A percentile compares a stretch with the other conserved stretches of the same genome.
These are phyloP conservation scores for Climacium dendroides DNA, from an alignment of 225 moss, liverwort and hornwort genomes.

Conservation along the genomic window DNA sequence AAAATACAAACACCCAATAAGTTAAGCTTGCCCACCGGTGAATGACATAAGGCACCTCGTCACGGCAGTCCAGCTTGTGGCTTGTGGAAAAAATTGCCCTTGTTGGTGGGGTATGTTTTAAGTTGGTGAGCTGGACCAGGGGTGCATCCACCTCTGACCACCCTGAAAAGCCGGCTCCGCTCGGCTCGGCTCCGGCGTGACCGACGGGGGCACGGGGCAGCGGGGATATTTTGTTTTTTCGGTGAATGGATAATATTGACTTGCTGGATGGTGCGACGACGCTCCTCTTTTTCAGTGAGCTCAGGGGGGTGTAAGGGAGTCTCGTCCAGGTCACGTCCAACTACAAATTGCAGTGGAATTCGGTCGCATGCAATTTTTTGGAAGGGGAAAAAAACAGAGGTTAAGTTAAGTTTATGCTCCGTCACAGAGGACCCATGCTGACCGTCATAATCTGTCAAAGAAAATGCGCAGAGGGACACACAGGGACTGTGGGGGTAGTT, in stretches of 20 bases:
- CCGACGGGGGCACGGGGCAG: no score
- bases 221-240: no score
- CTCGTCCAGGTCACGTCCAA: background rate
- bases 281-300: background rate
- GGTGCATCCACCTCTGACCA: background rate
- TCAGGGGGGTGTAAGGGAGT: background rate
- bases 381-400: background rate
- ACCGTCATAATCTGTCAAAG: background rate
- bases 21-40: background rate
- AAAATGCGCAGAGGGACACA: background rate
- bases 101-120: background rate
- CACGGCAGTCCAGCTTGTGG: background rate
- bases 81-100: background rate
- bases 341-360: background rate
- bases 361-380: background rate
- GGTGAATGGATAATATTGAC: background rate
- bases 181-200: no score
- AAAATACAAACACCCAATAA: background rate
- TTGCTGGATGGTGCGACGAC: background rate
- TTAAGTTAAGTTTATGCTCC: background rate
- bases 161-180: background rate
- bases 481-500: background rate
- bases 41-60: background rate
- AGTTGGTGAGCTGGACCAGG: no score
- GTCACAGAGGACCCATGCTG: background rate